Conservation (phyloP, 345 rosid genomes). For the Populus alba region DNA sequence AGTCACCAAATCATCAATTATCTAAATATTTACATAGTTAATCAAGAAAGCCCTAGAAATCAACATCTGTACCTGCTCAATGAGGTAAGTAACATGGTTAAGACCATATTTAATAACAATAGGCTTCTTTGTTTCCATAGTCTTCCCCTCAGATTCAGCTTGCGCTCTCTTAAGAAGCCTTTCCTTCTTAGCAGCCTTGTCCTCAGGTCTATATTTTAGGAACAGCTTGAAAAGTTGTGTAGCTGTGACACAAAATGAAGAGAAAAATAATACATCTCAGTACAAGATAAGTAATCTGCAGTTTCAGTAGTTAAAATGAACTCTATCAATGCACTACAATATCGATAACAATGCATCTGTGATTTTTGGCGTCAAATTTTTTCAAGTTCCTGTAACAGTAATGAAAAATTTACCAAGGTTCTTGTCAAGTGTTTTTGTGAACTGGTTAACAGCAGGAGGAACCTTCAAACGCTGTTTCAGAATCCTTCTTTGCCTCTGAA, state of each 20-base stretch:
- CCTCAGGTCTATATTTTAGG: constrained; percentile 65
- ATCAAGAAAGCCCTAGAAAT: not conserved
- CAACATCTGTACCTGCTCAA: constrained; percentile 42
- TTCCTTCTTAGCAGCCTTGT: constrained; percentile 56
- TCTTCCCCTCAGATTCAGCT: constrained; percentile 57
- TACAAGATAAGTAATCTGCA: not conserved
- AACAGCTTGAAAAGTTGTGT: constrained; percentile 54
- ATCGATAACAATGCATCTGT: not conserved
- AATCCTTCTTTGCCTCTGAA: constrained; percentile 75
- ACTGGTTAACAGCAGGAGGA: constrained; percentile 75
- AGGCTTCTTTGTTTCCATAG: constrained; percentile 49
- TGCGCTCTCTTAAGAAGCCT: constrained; percentile 50
- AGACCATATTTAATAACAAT: constrained; percentile 71
- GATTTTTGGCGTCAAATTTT: not conserved
- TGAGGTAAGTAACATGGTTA: constrained; percentile 66
- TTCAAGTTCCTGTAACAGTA: not conserved
- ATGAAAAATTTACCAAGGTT: constrained; percentile 46
- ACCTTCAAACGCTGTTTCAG: constrained; percentile 79
- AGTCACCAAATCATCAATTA: not conserved
- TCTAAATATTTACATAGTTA: not conserved
- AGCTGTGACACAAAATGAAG: constrained; percentile 31
- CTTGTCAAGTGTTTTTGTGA: constrained; percentile 86
- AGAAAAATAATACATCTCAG: not conserved
- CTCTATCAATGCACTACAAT: not conserved
- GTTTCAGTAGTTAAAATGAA: not conserved